Conservation (phyloP, 345 rosid species). For the Lumnitzera racemosa region DNA sequence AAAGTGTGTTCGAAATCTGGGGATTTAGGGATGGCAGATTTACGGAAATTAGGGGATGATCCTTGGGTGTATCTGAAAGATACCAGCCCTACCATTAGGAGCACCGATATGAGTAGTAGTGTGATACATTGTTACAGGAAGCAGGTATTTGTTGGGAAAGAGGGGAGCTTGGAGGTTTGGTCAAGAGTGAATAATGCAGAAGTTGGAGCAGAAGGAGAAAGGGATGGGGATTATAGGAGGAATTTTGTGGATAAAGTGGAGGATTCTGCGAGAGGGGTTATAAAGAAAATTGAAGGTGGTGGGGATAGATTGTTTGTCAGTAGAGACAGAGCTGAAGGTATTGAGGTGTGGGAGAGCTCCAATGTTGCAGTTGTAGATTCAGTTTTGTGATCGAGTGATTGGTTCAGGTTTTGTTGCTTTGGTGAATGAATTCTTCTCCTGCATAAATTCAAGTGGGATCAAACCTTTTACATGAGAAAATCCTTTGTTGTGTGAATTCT, state of each 20-base stretch:
- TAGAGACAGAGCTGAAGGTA: slow-evolving; percentile 65
- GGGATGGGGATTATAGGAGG: slow-evolving; percentile 37
- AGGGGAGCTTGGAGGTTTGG: slow-evolving; percentile 80
- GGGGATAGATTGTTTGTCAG: slow-evolving; percentile 76
- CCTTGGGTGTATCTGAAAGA: slow-evolving; percentile 56
- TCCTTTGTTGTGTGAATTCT: too few relatives aligned
- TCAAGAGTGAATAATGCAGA: slow-evolving; percentile 33
- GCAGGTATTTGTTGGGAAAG: slow-evolving; percentile 78
- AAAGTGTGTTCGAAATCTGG: slow-evolving; percentile 88
- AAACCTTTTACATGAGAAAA: too few relatives aligned
- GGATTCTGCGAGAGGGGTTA: slow-evolving; percentile 58
- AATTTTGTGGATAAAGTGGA: slow-evolving; percentile 67
- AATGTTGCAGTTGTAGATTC: slow-evolving; percentile 21
- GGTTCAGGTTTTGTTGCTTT: too few relatives aligned
- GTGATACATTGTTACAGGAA: slow-evolving; percentile 56
- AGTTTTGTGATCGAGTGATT: slow-evolving; percentile 6
- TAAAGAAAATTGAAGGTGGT: slow-evolving; percentile 66
- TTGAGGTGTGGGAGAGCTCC: slow-evolving; percentile 82
- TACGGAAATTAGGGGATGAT: slow-evolving; percentile 73
- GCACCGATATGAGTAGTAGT: slow-evolving; percentile 16
- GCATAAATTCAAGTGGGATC: too few relatives aligned
- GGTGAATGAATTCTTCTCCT: too few relatives aligned
- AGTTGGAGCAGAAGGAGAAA: slow-evolving; percentile 1
- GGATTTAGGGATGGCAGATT: slow-evolving; percentile 76
- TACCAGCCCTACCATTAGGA: slow-evolving; percentile 45